A percentile compares a stretch with the other conserved stretches of the same genome.
These are phyloP conservation scores for Pterulicium gracile DNA, from an alignment of 1,284 basidiomycete species.

Conservation along the genomic window DNA sequence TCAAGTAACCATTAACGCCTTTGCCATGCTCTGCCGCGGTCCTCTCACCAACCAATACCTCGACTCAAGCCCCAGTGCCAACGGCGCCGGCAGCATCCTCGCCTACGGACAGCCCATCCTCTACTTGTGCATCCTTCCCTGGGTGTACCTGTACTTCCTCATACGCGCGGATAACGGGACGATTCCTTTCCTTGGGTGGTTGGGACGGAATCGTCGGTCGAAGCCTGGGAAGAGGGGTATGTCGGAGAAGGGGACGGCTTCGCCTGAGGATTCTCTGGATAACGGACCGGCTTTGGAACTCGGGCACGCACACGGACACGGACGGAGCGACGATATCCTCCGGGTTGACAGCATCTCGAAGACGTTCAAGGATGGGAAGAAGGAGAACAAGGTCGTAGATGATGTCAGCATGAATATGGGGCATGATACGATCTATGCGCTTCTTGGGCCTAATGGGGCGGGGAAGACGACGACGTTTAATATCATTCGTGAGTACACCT, in stretches of 20 bases:
- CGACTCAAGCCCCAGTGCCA: conserved; percentile 16
- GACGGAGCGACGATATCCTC: conserved; percentile 40
- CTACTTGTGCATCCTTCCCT: conserved; percentile 52
- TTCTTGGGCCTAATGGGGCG: conserved; percentile 78
- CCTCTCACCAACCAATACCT: conserved; percentile 31
- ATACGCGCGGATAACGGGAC: conserved; percentile 55
- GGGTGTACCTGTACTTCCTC: conserved; percentile 45
- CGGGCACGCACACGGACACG: neutral
- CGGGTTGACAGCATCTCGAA: conserved; percentile 62
- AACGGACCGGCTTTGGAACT: neutral
- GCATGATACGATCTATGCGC: conserved; percentile 56
- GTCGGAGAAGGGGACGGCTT: too few relatives aligned
- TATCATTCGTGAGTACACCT: conserved; percentile 46
- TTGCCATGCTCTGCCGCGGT: conserved; percentile 64
- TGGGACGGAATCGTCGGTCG: conserved; percentile 12
- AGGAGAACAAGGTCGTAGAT: conserved; percentile 50
- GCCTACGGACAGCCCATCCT: conserved; percentile 67
- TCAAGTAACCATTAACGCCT: conserved; percentile 67
- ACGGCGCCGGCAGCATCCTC: conserved; percentile 35
- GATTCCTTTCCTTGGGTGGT: conserved; percentile 21
- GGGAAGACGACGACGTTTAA: conserved; percentile 76
- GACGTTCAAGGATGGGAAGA: conserved; percentile 29
- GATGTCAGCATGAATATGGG: conserved; percentile 64
- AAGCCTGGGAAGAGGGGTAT: neutral
- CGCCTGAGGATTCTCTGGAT: neutral